Evolutionary conservation across 2,329 filamentous ascomycete genomes (phyloP).

Genomic region (Fusarium sp.): DNA sequence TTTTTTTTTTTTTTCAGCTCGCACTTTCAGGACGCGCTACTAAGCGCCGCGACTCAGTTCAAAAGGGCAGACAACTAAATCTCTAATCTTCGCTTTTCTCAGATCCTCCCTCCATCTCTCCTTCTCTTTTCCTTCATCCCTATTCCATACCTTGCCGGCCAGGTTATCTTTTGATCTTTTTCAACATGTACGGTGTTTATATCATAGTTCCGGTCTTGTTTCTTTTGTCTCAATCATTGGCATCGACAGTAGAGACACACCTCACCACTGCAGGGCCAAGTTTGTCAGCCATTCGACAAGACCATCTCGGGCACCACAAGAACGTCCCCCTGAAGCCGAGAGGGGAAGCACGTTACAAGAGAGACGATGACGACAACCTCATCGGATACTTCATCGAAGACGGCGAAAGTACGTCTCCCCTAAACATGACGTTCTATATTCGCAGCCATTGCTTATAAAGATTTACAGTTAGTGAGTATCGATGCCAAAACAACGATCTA

Average conservation of each 20-base stretch:
- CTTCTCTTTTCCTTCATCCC: background rate
- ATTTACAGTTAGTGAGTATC: background rate
- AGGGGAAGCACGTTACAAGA: background rate
- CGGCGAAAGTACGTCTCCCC: background rate
- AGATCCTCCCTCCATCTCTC: background rate
- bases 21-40: background rate
- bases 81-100: background rate
- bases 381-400: background rate
- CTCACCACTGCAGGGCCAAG: background rate
- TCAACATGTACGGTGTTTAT: background rate
- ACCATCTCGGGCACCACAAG: too few relatives aligned
- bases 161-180: background rate
- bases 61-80: background rate
- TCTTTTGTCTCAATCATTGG: background rate
- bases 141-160: background rate
- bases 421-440: background rate
- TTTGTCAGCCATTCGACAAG: background rate
- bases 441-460: background rate
- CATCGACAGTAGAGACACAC: background rate
- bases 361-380: background rate
- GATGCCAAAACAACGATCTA: background rate
- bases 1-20: background rate
- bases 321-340: too few relatives aligned
- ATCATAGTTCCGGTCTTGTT: background rate
- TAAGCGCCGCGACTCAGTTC: background rate